phyloP scores from a whole-genome alignment of 169 alveolate genomes.

The Plasmodium yoelii region DNA sequence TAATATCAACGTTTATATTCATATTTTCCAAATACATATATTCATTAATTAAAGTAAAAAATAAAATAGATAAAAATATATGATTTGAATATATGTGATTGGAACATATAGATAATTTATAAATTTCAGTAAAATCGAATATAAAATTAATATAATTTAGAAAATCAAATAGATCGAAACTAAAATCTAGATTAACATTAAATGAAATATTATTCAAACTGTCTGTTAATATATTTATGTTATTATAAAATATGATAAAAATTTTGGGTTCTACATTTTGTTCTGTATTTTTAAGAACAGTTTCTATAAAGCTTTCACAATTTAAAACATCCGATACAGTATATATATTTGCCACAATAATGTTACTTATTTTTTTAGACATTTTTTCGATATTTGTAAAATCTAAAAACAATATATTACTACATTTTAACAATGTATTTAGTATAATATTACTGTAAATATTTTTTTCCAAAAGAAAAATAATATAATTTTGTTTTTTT shows the following conservation, averaged over 20 bases:
- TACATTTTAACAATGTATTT: slow-evolving; percentile 11
- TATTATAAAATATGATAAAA: slow-evolving; percentile 19
- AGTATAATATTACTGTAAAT: slow-evolving; percentile 18
- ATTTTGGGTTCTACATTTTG: background rate
- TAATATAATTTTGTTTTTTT: background rate
- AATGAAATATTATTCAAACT: slow-evolving; percentile 1
- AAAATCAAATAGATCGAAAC: slow-evolving; percentile 12
- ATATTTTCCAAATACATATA: slow-evolving; percentile 15
- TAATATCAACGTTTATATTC: slow-evolving; percentile 9
- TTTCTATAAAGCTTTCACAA: background rate
- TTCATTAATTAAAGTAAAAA: slow-evolving; percentile 40
- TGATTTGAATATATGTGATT: slow-evolving; percentile 15
- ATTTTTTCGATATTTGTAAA: background rate
- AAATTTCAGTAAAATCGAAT: background rate
- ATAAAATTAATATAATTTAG: slow-evolving; percentile 12
- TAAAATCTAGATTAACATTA: slow-evolving; percentile 30
- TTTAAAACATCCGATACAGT: background rate
- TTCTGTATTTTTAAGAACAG: background rate
- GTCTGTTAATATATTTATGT: slow-evolving; percentile 3
- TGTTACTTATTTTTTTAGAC: slow-evolving; percentile 10
- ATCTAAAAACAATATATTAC: slow-evolving; percentile 19
- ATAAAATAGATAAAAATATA: slow-evolving; percentile 18
- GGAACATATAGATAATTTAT: background rate
- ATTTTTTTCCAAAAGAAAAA: slow-evolving; percentile 24
- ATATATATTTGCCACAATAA: slow-evolving; percentile 20